A percentile compares a stretch with the other conserved stretches of the same genome.
Conservation (phyloP, 2,329 filamentous ascomycete species). For the Aspergillus ruber region DNA sequence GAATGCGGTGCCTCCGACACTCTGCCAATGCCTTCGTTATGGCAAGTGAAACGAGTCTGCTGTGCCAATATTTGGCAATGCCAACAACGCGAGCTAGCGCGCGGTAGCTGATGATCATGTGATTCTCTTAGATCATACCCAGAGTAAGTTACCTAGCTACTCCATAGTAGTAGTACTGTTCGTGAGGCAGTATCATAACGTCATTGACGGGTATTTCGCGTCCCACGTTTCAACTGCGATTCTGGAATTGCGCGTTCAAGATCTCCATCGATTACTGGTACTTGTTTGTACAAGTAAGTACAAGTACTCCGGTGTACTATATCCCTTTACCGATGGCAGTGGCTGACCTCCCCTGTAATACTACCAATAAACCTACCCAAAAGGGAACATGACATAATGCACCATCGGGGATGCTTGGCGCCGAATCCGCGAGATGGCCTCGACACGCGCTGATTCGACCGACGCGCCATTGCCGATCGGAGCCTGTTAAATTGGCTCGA, state of each 20-base stretch:
- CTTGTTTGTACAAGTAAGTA: neutral
- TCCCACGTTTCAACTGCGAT: slow-evolving; percentile 24
- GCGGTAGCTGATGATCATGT: neutral
- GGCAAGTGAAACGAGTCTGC: too few species aligned
- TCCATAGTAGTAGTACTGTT: too few species aligned
- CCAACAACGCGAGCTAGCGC: too few species aligned
- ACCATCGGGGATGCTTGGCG: slow-evolving; percentile 16
- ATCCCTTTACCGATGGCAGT: too few species aligned
- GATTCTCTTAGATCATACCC: slow-evolving; percentile 1
- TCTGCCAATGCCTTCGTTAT: too few species aligned
- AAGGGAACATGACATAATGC: slow-evolving; percentile 11
- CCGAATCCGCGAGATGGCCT: slow-evolving; percentile 14
- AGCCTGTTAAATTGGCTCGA: slow-evolving; percentile 8
- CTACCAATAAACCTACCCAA: too few species aligned
- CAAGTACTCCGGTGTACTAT: neutral
- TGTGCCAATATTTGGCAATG: too few species aligned
- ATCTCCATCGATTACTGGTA: neutral
- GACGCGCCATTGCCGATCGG: slow-evolving; percentile 23
- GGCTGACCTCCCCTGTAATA: too few species aligned
- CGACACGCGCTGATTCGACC: slow-evolving; percentile 22
- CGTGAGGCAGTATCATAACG: slow-evolving; percentile 12
- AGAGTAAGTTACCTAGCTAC: too few species aligned
- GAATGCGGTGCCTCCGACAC: too few species aligned
- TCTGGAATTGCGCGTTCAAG: slow-evolving; percentile 9
- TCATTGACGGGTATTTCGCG: slow-evolving; percentile 23